Evolutionary conservation across 2,329 filamentous ascomycete species (phyloP), one percentile per base, ranked within the genome.

Genomic region (Thielaviopsis ethacetica): DNA sequence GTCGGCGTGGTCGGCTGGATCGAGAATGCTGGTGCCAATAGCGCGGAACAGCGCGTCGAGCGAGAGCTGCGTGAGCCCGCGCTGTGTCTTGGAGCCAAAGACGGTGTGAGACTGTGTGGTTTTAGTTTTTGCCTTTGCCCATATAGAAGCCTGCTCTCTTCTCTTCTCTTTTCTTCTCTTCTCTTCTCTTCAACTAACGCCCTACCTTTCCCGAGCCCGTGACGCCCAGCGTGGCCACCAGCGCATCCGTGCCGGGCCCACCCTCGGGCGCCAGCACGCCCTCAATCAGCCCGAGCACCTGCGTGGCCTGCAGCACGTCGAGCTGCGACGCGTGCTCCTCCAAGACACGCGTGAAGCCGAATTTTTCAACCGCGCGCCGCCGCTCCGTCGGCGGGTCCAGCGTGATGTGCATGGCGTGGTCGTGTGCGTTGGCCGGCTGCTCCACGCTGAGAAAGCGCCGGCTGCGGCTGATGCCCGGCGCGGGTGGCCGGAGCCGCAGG

Each of bases 201-300:
- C 66, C 54, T 66, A 95, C 91, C 83, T 98, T 98, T 70, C 93
- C 93, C 55, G 91, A 96, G 13, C 93, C 93, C 7, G 91, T 96
- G 51, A 96, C 90, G 17, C 93, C 93, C 60, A 98, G 71, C 6
- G 93, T 97, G 30, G 93, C 93, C 58, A 98, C 75, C 59, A 97
- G 73, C 10, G 88, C 91, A 77, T 97, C 91, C 63, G 89, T 85
- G 19, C 90, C 89, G 63, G 93, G 85, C 56, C 84, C 81, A 38
- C 85, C 84, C 6, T 85, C 85, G 12, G 55, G 27, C 5, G 50
- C 59, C 50, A 98, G 69, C 3, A 95, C 90, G 21, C 88, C 89
- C 65, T 91, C 84, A 6, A 96, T 79, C 51, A 96, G 75, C 0
- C 82, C 78, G 15, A 86, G 73, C 52, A 95, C 81, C 24, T 85